A percentile compares a stretch with the other conserved stretches of the same genome.
Conservation (phyloP, 371 early-diverging fungal genomes). For the Mucor velutinosus region DNA sequence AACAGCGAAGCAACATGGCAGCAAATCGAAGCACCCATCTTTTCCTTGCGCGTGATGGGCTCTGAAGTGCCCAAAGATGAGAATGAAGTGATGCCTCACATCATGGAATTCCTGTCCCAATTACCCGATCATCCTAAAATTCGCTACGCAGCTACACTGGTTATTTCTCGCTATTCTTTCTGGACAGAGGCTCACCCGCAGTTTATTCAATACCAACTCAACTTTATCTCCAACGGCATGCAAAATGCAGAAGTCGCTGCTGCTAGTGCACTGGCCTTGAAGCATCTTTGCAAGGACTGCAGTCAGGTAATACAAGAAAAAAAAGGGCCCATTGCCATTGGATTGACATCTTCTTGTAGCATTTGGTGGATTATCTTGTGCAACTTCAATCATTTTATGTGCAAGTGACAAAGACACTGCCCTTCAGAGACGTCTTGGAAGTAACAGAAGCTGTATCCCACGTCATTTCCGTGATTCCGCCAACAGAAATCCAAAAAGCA, state of each 20-base stretch:
- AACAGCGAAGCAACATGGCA: slow-evolving; percentile 74
- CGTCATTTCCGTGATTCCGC: slow-evolving; percentile 78
- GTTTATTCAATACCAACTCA: slow-evolving; percentile 87
- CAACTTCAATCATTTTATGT: slow-evolving; percentile 82
- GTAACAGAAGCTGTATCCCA: slow-evolving; percentile 90
- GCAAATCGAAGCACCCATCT: slow-evolving; percentile 91
- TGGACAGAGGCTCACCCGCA: slow-evolving; percentile 92
- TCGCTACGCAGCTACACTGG: slow-evolving; percentile 93
- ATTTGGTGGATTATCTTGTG: slow-evolving; percentile 67
- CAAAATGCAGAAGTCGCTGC: slow-evolving; percentile 84
- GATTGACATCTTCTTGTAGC: slow-evolving; percentile 31
- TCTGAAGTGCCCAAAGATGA: slow-evolving; percentile 75
- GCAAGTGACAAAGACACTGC: slow-evolving; percentile 62
- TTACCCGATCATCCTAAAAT: slow-evolving; percentile 90
- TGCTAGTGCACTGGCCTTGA: slow-evolving; percentile 86
- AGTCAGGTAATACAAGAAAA: slow-evolving; percentile 60
- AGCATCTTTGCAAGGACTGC: slow-evolving; percentile 89
- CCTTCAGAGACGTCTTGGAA: slow-evolving; percentile 75
- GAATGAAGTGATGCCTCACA: slow-evolving; percentile 77
- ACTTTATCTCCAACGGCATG: slow-evolving; percentile 86
- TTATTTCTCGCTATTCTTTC: slow-evolving; percentile 91
- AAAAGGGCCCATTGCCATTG: background rate
- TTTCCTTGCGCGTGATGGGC: slow-evolving; percentile 92
- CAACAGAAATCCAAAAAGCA: slow-evolving; percentile 60
- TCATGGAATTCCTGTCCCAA: slow-evolving; percentile 85